Evolutionary conservation across 2,329 filamentous ascomycete genomes (phyloP).

Genomic region (Fonsecaea monophora): DNA sequence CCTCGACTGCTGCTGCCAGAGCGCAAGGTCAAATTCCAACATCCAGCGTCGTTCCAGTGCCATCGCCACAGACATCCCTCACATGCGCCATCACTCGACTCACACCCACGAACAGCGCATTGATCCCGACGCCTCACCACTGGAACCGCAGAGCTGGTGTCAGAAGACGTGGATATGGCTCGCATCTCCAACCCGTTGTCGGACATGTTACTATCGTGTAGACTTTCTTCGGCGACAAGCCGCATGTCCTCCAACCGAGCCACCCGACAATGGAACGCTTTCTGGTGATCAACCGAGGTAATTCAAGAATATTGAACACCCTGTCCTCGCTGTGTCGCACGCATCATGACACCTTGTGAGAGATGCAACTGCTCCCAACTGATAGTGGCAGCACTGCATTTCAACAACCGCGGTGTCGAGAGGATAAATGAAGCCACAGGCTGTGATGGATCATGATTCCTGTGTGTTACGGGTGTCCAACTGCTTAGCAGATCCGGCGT

Average conservation of each 20-base stretch:
- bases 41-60: background rate
- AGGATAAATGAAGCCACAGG: background rate
- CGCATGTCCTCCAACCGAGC: background rate
- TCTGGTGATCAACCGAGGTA: background rate
- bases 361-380: background rate
- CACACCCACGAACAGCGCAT: background rate
- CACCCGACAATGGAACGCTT: background rate
- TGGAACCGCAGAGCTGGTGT: background rate
- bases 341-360: background rate
- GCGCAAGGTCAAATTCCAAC: background rate
- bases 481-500: background rate
- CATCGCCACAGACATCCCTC: background rate
- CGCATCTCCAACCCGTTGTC: background rate
- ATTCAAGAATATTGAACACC: background rate
- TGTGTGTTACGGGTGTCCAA: background rate
- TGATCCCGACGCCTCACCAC: background rate
- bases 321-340: background rate
- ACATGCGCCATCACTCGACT: background rate
- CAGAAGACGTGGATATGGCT: background rate
- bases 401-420: background rate
- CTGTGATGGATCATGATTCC: background rate
- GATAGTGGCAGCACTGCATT: background rate
- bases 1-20: background rate
- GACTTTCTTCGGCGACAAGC: background rate
- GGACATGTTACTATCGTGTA: background rate